Conservation (phyloP, 2,329 filamentous ascomycete genomes). For the Tolypocladium capitatum region DNA sequence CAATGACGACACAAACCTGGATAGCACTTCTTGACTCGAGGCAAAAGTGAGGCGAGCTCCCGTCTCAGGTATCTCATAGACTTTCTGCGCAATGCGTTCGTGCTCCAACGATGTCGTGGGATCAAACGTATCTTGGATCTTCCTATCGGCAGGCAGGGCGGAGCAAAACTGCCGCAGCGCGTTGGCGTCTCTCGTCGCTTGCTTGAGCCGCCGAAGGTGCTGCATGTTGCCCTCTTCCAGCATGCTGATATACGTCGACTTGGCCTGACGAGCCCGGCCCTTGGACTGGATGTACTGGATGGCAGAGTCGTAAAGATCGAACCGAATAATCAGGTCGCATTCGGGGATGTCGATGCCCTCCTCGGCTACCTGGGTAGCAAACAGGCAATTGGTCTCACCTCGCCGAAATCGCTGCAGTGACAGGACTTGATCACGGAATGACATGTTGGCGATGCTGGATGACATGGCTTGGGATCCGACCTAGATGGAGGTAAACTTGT, state of each 20-base stretch:
- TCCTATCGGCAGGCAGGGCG: conserved; percentile 59
- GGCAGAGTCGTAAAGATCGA: conserved; percentile 77
- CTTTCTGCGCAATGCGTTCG: conserved; percentile 24
- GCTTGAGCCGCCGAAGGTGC: conserved; percentile 42
- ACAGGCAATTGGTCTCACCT: conserved; percentile 48
- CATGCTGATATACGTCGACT: conserved; percentile 79
- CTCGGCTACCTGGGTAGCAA: conserved; percentile 54
- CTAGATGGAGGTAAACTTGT: conserved; percentile 7
- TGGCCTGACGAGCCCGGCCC: conserved; percentile 64
- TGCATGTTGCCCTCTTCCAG: conserved; percentile 54
- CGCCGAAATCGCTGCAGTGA: conserved; percentile 53
- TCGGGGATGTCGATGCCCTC: conserved; percentile 57
- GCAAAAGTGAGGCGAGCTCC: conserved; percentile 70
- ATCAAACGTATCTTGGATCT: conserved; percentile 20
- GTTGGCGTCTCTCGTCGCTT: conserved; percentile 47
- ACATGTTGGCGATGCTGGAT: conserved; percentile 45
- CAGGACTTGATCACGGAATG: conserved; percentile 61
- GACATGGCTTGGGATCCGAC: conserved; percentile 16
- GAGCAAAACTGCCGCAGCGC: conserved; percentile 65
- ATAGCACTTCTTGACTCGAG: conserved; percentile 58
- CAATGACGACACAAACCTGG: conserved; percentile 60
- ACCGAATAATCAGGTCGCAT: conserved; percentile 57
- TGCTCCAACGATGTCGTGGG: conserved; percentile 4
- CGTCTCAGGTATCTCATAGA: conserved; percentile 49
- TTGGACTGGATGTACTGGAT: conserved; percentile 93